Percentiles rank a stretch among this genome's conserved stretches.
Evolutionary conservation across 257 asterid genomes (phyloP).

Genomic region (Lycium barbarum): DNA sequence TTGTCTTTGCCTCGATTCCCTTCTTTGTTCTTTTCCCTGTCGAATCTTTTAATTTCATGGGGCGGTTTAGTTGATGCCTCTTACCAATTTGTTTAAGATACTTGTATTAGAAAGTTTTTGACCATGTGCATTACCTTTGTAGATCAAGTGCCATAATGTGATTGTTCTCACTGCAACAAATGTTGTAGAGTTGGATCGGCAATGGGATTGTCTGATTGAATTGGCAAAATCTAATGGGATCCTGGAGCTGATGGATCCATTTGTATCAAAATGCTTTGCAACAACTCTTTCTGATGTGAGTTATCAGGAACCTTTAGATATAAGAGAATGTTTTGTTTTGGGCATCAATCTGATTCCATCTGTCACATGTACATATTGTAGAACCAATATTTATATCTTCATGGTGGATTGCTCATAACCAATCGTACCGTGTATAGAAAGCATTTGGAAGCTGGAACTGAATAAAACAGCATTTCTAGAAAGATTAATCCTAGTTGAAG

Average conservation of each 20-base stretch:
- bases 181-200: constrained; percentile 68
- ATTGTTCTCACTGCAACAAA: constrained; percentile 75
- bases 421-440: not conserved
- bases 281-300: constrained; percentile 73
- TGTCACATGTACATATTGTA: not conserved
- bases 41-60: not conserved
- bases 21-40: not conserved
- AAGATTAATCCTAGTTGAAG: not conserved
- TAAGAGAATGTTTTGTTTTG: not conserved
- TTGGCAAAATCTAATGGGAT: constrained; percentile 52
- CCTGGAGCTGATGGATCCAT: constrained; percentile 55
- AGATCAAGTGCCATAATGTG: constrained; percentile 91
- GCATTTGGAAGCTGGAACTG: not conserved
- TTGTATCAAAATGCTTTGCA: constrained; percentile 57
- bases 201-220: constrained; percentile 76
- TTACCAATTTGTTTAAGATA: constrained; percentile 11
- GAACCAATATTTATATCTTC: not conserved
- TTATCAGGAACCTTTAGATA: constrained; percentile 21
- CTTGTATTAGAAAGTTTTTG: not conserved
- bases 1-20: constrained; percentile 3
- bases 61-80: constrained; percentile 7
- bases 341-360: constrained; percentile 1
- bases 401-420: not conserved
- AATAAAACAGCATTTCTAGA: not conserved
- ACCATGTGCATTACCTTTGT: constrained; percentile 30